These are phyloP conservation scores for Mycocentrospora acerina DNA, from an alignment of 2,329 filamentous ascomycete species.

Conservation along the genomic window DNA sequence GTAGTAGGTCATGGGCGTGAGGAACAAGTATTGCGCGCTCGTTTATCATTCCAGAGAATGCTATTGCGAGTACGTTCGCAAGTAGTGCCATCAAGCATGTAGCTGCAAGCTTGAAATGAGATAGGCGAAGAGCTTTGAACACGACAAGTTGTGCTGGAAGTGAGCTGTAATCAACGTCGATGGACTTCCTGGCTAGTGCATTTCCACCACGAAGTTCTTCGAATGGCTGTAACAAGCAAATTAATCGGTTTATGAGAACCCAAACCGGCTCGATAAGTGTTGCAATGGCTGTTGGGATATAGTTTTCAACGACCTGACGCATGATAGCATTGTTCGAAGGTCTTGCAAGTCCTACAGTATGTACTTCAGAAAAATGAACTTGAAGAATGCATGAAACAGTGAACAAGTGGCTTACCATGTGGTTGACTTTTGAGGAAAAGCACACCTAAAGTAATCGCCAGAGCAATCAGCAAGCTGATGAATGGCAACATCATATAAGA, in stretches of 20 bases:
- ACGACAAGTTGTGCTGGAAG: constrained; percentile 57
- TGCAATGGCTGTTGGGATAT: constrained; percentile 57
- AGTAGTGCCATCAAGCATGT: constrained; percentile 54
- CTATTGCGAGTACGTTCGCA: constrained; percentile 56
- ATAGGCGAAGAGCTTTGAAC: constrained; percentile 47
- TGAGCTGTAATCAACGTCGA: constrained; percentile 55
- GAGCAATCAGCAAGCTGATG: not conserved
- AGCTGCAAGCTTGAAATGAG: constrained; percentile 50
- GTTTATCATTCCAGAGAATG: constrained; percentile 55
- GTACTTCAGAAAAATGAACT: too few species aligned
- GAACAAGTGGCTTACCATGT: constrained; percentile 1
- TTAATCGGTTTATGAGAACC: constrained; percentile 55
- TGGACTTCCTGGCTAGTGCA: constrained; percentile 28
- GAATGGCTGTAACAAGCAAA: constrained; percentile 59
- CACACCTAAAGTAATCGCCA: not conserved
- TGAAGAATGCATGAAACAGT: too few species aligned
- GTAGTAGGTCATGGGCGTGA: constrained; percentile 3
- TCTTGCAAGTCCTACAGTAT: too few species aligned
- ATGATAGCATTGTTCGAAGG: too few species aligned
- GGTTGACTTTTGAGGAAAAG: not conserved
- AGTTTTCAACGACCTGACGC: too few species aligned
- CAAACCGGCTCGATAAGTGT: constrained; percentile 61
- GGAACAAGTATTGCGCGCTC: constrained; percentile 28
- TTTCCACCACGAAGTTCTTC: constrained; percentile 50
- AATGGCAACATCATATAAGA: constrained; percentile 1